These are phyloP conservation scores for Aspergillus quadrilineatus DNA, from an alignment of 2,329 filamentous ascomycete genomes.

Conservation along the genomic window DNA sequence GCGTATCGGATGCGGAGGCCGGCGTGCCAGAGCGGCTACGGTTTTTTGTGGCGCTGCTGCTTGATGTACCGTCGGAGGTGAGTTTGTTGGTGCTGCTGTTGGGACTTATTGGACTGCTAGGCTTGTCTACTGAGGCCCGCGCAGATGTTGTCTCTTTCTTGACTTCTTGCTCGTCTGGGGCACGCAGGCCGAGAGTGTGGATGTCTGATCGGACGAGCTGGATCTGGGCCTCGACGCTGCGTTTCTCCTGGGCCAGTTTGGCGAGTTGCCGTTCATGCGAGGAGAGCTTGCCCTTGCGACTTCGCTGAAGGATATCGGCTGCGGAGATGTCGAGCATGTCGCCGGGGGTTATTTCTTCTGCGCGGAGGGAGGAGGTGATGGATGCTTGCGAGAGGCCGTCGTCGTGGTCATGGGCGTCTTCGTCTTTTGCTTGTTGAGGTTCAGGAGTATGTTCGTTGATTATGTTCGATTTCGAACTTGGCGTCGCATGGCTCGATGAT, in stretches of 20 bases:
- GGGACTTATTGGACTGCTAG: conserved; percentile 15
- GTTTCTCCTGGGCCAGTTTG: conserved; percentile 44
- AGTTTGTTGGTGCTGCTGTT: conserved; percentile 14
- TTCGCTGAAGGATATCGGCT: conserved; percentile 27
- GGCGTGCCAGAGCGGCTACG: conserved; percentile 10
- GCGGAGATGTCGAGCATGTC: conserved; percentile 24
- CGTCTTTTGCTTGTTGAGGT: neutral
- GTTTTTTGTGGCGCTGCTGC: conserved; percentile 13
- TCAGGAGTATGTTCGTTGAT: neutral
- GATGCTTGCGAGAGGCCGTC: conserved; percentile 20
- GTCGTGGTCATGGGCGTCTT: neutral
- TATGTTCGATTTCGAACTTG: neutral
- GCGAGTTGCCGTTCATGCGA: conserved; percentile 45
- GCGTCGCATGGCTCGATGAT: conserved; percentile 9
- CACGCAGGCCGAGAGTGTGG: conserved; percentile 25
- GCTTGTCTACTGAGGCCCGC: conserved; percentile 15
- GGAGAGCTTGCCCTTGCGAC: conserved; percentile 32
- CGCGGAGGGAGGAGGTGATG: conserved; percentile 20
- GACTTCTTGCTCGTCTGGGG: conserved; percentile 16
- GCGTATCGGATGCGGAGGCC: conserved; percentile 20
- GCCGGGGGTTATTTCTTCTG: conserved; percentile 20
- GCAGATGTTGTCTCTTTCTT: conserved; percentile 1
- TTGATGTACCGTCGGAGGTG: conserved; percentile 14
- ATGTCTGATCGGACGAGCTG: conserved; percentile 37
- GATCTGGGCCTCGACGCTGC: conserved; percentile 39